Conservation (phyloP, 805 yeast species). For the Ogataea salicorniae region DNA sequence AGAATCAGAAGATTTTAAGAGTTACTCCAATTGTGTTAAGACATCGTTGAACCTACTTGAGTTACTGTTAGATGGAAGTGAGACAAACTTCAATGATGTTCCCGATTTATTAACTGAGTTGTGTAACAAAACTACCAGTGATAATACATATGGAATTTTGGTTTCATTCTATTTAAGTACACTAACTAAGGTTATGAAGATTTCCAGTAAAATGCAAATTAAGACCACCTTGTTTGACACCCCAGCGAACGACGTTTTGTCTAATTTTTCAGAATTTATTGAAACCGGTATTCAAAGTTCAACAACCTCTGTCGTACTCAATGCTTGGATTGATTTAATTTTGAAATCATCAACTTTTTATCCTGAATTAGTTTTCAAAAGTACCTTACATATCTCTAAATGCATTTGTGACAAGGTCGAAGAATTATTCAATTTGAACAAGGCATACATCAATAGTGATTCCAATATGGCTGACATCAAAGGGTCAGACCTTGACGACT, state of each 20-base stretch:
- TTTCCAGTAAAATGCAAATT: conserved; percentile 19
- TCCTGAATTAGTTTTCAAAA: conserved; percentile 22
- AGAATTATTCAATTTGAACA: conserved; percentile 16
- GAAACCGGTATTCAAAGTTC: conserved; percentile 21
- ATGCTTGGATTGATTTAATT: conserved; percentile 26
- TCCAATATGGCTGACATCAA: conserved; percentile 10
- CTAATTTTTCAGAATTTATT: conserved; percentile 23
- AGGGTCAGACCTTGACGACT: conserved; percentile 28
- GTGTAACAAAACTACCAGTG: conserved; percentile 8
- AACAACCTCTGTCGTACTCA: conserved; percentile 18
- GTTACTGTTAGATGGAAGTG: conserved; percentile 51
- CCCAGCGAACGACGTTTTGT: conserved; percentile 5
- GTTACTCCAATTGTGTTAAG: conserved; percentile 36
- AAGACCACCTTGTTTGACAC: conserved; percentile 14
- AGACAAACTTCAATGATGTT: conserved; percentile 41
- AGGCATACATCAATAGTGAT: conserved; percentile 7
- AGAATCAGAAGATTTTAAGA: conserved; percentile 10
- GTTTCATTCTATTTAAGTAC: conserved; percentile 21
- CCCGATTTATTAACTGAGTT: conserved; percentile 11
- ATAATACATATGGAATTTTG: conserved; percentile 9
- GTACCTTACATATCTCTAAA: conserved; percentile 19
- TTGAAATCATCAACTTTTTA: conserved; percentile 19
- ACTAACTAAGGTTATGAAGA: conserved; percentile 20
- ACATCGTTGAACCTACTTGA: conserved; percentile 41
- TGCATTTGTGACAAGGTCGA: conserved; percentile 28